Base-by-base conservation (phyloP, 2,329 filamentous ascomycete species). In the Balansia obtecta region DNA sequence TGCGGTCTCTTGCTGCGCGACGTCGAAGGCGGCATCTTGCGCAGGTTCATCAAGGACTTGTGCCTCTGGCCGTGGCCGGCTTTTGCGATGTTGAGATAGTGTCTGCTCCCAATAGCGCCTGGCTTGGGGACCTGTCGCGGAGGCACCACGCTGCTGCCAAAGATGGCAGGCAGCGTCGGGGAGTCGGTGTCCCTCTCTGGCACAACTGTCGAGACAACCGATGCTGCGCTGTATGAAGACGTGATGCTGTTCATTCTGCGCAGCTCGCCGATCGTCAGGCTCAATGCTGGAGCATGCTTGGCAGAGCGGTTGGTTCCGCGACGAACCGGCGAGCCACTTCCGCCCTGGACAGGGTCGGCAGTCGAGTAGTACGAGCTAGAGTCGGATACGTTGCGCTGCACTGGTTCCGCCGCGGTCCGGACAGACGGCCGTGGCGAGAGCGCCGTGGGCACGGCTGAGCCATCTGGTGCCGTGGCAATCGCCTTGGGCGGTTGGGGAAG, bases 181-280 rank as follows among this genome's bases (percentile, higher is more conserved):
- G 68, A 71, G 10, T 65, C 63, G 0, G 57, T 55, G 7, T 63
- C 64, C 45, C 49, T 55, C 10, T 64, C 65, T 45, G 50, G 40
- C 15, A 55, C 46, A 51, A 50, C n/a, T 13, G 59, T 57, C 8
- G 63, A 68, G 1, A 58, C 57, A 42, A 66, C 56, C 0, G 71
- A 71, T 1, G 66, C 65, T 16, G 62, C 60, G 63, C 72, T 74
- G 50, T 68, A 65, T 2, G 68, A 65, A 57, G 70, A 75, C 43
- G 76, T 58, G 49, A 72, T 63, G 61, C 73, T 78, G 64, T 80
- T 79, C 75, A 79, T 80, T 47, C 76, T 68, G 10, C 77, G 70
- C 50, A 80, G 71, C 60, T 77, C 71, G 16, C 70, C 69, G 32
- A 79, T 71, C 2, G 74, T 68, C 53, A 61, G 64, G n/a, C 69